Base-by-base conservation (phyloP, 2,329 filamentous ascomycete species). In the Ceratocystis ficicola region DNA sequence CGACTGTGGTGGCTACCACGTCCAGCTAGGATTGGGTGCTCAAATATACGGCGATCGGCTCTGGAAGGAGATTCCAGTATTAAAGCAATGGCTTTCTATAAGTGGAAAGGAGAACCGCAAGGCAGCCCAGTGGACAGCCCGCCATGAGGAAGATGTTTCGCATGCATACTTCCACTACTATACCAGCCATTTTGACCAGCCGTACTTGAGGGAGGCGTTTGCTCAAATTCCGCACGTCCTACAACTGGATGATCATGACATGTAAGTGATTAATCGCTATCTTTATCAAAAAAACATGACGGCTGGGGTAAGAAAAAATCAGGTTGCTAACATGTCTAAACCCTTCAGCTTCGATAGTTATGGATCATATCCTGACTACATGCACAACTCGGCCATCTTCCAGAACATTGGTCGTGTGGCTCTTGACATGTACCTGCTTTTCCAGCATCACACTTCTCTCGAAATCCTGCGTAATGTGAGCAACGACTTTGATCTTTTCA, bases 91-190 rank as follows among this genome's bases (percentile, higher is more conserved):
- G 94, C 85, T 96, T 57, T 85, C 88, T 8, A 94, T 92, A 76
- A 92, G 88, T 71, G 94, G 94, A 5, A 92, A 96, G 70, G 94
- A 97, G 66, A 94, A 91, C 71, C 83, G 95, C 67, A 95, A 92
- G 78, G 95, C 86, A 70, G 87, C 90, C 0, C 82, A 86, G 55
- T 99, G 94, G 94, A 96, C 92, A 6, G 90, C 93, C 2, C 87
- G 90, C 62, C 90, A 97, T 71, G 91, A 99, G 73, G 93, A 99
- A 72, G 94, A 99, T 72, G 90, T 96, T 20, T 86, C 88, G 1
- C 92, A 97, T 75, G 92, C 94, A 6, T 99, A 96, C 77, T 99
- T 99, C 76, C 94, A 99, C 75, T 99, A 96, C 75, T 99, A 99
- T 74, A 96, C 92, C 1, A 96, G 91, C 70, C 93, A 97, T 75